phyloP scores from a whole-genome alignment of 2,329 filamentous ascomycete species.

The Tolypocladium album region DNA sequence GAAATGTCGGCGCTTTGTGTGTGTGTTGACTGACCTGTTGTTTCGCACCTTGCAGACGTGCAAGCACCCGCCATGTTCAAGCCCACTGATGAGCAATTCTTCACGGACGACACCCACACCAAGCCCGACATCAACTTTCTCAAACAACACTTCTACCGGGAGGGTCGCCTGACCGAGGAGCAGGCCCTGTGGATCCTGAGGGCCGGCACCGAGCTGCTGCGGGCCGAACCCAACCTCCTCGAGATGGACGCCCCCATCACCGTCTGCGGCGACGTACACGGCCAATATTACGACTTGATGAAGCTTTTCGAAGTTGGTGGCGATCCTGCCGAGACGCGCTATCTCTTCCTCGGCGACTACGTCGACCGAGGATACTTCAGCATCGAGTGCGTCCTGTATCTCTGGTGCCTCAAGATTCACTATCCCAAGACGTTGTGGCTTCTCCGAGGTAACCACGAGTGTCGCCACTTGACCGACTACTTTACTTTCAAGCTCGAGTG shows the following conservation, averaged over 20 bases:
- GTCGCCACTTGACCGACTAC: constrained; percentile 96
- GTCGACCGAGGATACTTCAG: constrained; percentile 98
- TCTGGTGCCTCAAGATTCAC: constrained; percentile 98
- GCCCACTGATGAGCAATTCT: constrained; percentile 90
- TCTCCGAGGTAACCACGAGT: constrained; percentile 95
- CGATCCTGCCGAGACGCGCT: constrained; percentile 90
- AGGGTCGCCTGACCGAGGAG: constrained; percentile 92
- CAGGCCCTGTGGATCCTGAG: constrained; percentile 94
- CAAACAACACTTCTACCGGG: constrained; percentile 97
- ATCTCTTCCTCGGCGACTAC: constrained; percentile 95
- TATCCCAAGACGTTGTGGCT: constrained; percentile 97
- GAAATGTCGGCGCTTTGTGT: background rate
- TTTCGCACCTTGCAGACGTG: constrained; percentile 54
- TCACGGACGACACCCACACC: constrained; percentile 69
- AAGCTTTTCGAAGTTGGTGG: constrained; percentile 98
- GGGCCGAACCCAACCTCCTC: constrained; percentile 84
- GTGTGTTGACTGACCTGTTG: constrained; percentile 4
- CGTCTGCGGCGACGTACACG: constrained; percentile 95
- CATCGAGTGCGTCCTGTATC: constrained; percentile 96
- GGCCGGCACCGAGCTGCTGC: constrained; percentile 77
- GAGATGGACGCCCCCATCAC: constrained; percentile 99
- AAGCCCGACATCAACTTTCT: constrained; percentile 92
- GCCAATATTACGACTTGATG: constrained; percentile 99
- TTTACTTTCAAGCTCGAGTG: constrained; percentile 99
- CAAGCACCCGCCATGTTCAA: constrained; percentile 92